These are phyloP conservation scores for Pseudogymnoascus pannorum DNA, from an alignment of 2,329 filamentous ascomycete genomes.

Conservation along the genomic window DNA sequence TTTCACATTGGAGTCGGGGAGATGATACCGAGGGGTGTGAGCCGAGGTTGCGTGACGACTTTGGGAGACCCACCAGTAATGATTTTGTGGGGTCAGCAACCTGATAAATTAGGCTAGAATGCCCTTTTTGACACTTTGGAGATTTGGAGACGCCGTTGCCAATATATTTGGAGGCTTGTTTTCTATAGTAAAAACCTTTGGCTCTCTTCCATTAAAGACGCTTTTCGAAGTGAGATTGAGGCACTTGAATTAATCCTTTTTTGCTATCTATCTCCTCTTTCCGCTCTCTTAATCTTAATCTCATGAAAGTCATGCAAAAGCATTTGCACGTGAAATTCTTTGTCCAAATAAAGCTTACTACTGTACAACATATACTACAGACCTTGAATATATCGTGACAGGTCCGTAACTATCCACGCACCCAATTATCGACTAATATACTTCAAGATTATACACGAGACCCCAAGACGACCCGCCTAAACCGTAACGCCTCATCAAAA, in stretches of 20 bases:
- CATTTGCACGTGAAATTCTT: conserved; percentile 7
- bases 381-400: neutral
- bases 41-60: conserved; percentile 9
- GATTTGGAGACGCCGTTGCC: neutral
- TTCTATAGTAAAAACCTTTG: neutral
- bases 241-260: neutral
- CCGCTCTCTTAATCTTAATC: neutral
- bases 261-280: neutral
- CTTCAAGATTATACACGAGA: conserved; percentile 3
- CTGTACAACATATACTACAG: conserved; percentile 1
- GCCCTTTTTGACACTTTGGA: neutral
- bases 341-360: neutral
- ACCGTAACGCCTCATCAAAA: conserved; percentile 4
- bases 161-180: neutral
- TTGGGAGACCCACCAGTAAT: neutral
- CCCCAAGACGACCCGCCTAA: neutral
- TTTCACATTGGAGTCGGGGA: neutral
- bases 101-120: neutral
- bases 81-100: neutral
- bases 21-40: conserved; percentile 8
- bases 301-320: neutral
- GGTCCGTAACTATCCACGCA: neutral
- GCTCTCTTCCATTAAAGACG: neutral
- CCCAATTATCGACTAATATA: conserved; percentile 1
- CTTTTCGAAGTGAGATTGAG: neutral